Evolutionary conservation across 768 basidiomycete genomes (phyloP).

Genomic region (Mycena kentingensis): DNA sequence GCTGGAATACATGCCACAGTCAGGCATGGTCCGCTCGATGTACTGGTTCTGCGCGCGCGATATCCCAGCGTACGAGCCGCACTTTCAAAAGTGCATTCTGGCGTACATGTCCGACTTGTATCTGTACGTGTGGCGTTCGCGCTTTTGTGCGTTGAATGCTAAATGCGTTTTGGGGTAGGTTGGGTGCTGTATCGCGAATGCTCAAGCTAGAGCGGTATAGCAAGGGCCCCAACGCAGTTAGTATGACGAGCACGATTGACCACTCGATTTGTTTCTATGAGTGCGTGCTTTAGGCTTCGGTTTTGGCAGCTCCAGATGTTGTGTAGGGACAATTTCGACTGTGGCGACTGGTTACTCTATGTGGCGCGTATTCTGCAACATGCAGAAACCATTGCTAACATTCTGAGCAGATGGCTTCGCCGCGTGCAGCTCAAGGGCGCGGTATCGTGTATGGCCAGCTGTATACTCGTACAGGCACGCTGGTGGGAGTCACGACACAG

Average conservation of each 20-base stretch:
- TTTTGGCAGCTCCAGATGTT: neutral
- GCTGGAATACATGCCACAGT: conserved; percentile 37
- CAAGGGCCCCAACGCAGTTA: conserved; percentile 50
- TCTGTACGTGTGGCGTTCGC: conserved; percentile 53
- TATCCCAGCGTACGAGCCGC: conserved; percentile 63
- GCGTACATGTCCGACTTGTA: conserved; percentile 78
- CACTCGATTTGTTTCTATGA: conserved; percentile 81
- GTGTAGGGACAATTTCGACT: conserved; percentile 69
- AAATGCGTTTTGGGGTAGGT: conserved; percentile 45
- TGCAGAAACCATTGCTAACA: conserved; percentile 1
- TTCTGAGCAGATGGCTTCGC: conserved; percentile 58
- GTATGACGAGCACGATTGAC: conserved; percentile 53
- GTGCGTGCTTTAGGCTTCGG: conserved; percentile 38
- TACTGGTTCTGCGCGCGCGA: conserved; percentile 82
- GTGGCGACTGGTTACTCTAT: conserved; percentile 80
- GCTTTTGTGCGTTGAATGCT: neutral
- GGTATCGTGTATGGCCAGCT: conserved; percentile 74
- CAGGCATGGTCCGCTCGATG: conserved; percentile 56
- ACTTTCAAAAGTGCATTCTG: conserved; percentile 86
- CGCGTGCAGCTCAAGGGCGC: conserved; percentile 64
- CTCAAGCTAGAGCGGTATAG: conserved; percentile 54
- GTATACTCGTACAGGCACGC: conserved; percentile 63
- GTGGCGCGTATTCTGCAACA: conserved; percentile 51
- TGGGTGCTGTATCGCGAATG: conserved; percentile 53
- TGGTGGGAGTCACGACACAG: conserved; percentile 78